phyloP scores from a whole-genome alignment of 129 eudicot species.

The Silybum marianum region DNA sequence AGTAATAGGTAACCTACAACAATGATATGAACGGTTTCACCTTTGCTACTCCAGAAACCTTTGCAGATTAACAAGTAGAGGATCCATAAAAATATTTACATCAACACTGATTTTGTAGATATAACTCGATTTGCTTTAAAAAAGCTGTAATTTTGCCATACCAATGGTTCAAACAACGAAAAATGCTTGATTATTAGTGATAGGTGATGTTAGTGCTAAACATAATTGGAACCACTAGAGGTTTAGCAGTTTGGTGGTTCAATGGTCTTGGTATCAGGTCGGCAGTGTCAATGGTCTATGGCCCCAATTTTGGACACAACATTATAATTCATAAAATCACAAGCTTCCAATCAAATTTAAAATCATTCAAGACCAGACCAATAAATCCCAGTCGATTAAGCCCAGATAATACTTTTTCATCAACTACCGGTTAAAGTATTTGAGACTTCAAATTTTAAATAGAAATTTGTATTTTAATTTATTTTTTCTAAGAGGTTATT shows the following conservation, averaged over 20 bases:
- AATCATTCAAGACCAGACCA: neutral
- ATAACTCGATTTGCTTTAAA: neutral
- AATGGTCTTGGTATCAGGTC: neutral
- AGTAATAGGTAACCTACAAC: neutral
- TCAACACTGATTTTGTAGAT: neutral
- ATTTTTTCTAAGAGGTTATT: neutral
- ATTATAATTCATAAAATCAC: neutral
- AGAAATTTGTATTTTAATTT: neutral
- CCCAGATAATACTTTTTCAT: neutral
- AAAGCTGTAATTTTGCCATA: neutral
- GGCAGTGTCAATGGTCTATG: neutral
- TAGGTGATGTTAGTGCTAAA: neutral
- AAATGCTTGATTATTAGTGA: neutral
- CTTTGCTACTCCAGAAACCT: neutral
- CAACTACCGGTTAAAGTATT: neutral
- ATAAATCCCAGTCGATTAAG: neutral
- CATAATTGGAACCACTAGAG: neutral
- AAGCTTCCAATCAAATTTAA: conserved; percentile 8
- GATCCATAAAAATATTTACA: neutral
- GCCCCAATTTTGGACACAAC: conserved; percentile 1
- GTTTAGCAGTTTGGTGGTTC: neutral
- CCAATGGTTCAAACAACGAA: neutral
- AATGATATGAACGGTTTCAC: neutral
- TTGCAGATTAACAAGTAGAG: neutral
- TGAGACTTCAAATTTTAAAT: neutral